A percentile compares a stretch with the other conserved stretches of the same genome.
Evolutionary conservation across 495 filamentous ascomycete species (phyloP).

Genomic region (Acidomyces sp.): DNA sequence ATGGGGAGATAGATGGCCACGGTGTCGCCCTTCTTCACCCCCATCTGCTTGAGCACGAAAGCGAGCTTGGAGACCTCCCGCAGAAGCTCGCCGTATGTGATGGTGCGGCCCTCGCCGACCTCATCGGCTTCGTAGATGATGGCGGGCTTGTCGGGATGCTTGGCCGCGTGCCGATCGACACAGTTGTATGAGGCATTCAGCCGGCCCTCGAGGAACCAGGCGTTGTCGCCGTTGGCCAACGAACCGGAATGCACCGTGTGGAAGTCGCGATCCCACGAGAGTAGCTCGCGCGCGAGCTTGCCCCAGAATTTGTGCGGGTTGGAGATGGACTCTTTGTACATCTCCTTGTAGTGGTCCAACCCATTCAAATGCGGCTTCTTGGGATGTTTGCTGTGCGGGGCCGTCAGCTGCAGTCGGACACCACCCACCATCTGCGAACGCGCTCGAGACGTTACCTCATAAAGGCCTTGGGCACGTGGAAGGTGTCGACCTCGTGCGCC

Average conservation of each 20-base stretch:
- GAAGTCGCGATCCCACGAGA: conserved; percentile 85
- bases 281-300: conserved; percentile 68
- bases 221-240: conserved; percentile 66
- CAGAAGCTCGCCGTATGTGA: conserved; percentile 89
- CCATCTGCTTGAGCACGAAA: conserved; percentile 80
- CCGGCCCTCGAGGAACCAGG: conserved; percentile 90
- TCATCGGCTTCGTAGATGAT: conserved; percentile 99
- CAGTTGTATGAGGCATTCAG: conserved; percentile 97
- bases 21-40: conserved; percentile 93
- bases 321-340: conserved; percentile 94
- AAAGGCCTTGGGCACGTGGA: conserved; percentile 51
- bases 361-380: conserved; percentile 51
- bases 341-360: conserved; percentile 75
- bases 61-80: conserved; percentile 80
- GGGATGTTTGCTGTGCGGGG: conserved; percentile 48
- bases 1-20: conserved; percentile 97
- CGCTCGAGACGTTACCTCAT: conserved; percentile 38
- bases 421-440: too few species aligned
- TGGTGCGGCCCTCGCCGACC: conserved; percentile 67
- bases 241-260: conserved; percentile 74
- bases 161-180: conserved; percentile 88
- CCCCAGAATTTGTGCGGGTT: conserved; percentile 88
- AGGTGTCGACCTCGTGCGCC: conserved; percentile 77
- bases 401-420: conserved; percentile 3
- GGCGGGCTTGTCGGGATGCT: conserved; percentile 79